Base-by-base conservation (phyloP, 495 filamentous ascomycete genomes). In the Parathielavia appendiculata region DNA sequence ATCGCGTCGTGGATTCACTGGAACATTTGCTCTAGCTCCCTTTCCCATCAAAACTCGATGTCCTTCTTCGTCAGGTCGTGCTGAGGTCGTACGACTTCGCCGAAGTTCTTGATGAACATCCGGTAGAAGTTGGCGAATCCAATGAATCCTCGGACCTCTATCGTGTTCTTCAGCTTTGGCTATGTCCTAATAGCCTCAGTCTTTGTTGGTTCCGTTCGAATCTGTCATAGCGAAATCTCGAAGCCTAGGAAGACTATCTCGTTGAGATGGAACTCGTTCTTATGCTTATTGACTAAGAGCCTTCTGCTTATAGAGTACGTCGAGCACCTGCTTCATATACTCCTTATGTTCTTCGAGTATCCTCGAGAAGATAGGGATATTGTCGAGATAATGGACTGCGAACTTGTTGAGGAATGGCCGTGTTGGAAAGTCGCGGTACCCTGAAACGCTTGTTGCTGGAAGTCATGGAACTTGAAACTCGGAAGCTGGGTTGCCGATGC, bases 261-360 rank as follows among this genome's bases (percentile, higher is more conserved):
- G 9, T 32, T 14, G 1, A 19, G 9, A 13, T 46, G 17, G 41
- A 55, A 55, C 53, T 55, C 41, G 41, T 41, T 46, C 17, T 55
- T 55, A 5, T 52, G 32, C 32, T 46, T 46, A 19, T 55, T 55
- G 14, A 55, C 52, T 16, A 12, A 55, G 14, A 55, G 40, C n/a
- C 39, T 55, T 46, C 4, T 55, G 6, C n/a, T 22, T 10, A 17
- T 50, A 39, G 17, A n/a, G n/a, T n/a, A n/a, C n/a, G n/a, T n/a
- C n/a, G n/a, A n/a, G n/a, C n/a, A n/a, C n/a, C n/a, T n/a, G 23
- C 8, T 55, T 17, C 2, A 60, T n/a, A 17, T 54, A 19, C 9
- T 17, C 2, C 14, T 44, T 36, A 22, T 60, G 17, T 38, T 60
- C 58, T 35, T 56, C 20, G 16, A 44, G 36, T 19, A 17, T 51